A percentile compares a stretch with the other conserved stretches of the same genome.
Conservation (phyloP, 2,329 filamentous ascomycete species). For the Sclerotinia trifoliorum region DNA sequence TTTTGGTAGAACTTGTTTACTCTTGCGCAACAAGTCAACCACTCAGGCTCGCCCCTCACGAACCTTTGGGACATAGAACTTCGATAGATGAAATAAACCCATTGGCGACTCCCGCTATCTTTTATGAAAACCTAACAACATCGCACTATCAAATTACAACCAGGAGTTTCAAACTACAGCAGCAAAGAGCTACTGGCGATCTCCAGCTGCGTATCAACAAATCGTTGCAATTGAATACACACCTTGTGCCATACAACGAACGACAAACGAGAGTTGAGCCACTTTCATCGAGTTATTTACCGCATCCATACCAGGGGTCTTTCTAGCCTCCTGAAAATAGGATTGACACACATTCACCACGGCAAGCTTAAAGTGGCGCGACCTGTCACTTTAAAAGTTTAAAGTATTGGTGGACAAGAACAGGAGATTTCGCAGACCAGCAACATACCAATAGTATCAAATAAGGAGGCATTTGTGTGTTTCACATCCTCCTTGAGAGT, state of each 20-base stretch:
- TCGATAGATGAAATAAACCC: conserved; percentile 6
- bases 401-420: conserved; percentile 11
- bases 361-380: conserved; percentile 15
- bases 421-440: background rate
- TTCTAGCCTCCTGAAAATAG: conserved; percentile 8
- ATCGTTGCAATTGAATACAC: conserved; percentile 13
- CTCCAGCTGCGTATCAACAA: background rate
- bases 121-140: conserved; percentile 11
- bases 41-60: conserved; percentile 15
- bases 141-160: conserved; percentile 9
- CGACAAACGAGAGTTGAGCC: conserved; percentile 9
- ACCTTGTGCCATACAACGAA: conserved; percentile 4
- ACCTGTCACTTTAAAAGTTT: background rate
- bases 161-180: background rate
- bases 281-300: conserved; percentile 6
- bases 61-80: conserved; percentile 11
- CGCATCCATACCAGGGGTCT: conserved; percentile 1
- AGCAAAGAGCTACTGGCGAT: background rate
- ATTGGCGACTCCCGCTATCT: conserved; percentile 12
- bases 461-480: background rate
- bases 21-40: conserved; percentile 19
- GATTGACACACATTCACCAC: conserved; percentile 11
- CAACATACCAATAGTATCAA: background rate
- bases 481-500: conserved; percentile 4
- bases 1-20: conserved; percentile 14